These are phyloP conservation scores for Neonectria ditissima DNA, from an alignment of 2,329 filamentous ascomycete genomes.

Conservation along the genomic window DNA sequence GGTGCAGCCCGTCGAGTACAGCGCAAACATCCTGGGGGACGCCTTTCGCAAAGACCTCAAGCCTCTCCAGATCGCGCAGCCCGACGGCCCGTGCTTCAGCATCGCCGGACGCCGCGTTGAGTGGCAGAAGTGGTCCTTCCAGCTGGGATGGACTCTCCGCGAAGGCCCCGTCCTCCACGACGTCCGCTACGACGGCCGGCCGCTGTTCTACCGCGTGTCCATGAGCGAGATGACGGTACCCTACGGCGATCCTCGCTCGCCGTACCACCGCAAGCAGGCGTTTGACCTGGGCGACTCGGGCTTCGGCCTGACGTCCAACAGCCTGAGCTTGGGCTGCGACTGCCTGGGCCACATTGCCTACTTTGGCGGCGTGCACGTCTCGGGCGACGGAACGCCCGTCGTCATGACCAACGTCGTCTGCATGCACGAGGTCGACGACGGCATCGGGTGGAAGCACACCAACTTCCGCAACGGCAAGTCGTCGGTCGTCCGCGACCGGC, in stretches of 20 bases:
- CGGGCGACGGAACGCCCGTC: conserved; percentile 65
- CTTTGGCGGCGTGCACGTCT: conserved; percentile 53
- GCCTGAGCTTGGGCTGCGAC: conserved; percentile 70
- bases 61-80: conserved; percentile 71
- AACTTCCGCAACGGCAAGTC: conserved; percentile 67
- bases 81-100: conserved; percentile 70
- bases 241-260: conserved; percentile 67
- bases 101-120: conserved; percentile 29
- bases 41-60: conserved; percentile 62
- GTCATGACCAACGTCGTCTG: conserved; percentile 69
- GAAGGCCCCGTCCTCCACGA: conserved; percentile 72
- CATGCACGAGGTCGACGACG: conserved; percentile 50
- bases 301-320: conserved; percentile 74
- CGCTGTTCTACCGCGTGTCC: conserved; percentile 67
- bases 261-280: conserved; percentile 74
- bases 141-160: conserved; percentile 69
- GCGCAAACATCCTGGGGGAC: conserved; percentile 23
- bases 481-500: conserved; percentile 63
- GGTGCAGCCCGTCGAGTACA: conserved; percentile 28
- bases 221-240: conserved; percentile 64
- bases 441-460: conserved; percentile 70
- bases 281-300: conserved; percentile 78
- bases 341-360: conserved; percentile 70
- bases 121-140: conserved; percentile 63
- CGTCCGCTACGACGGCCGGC: conserved; percentile 67